These are phyloP conservation scores for Tricholoma bakamatsutake DNA, from an alignment of 768 basidiomycete genomes.

Conservation along the genomic window DNA sequence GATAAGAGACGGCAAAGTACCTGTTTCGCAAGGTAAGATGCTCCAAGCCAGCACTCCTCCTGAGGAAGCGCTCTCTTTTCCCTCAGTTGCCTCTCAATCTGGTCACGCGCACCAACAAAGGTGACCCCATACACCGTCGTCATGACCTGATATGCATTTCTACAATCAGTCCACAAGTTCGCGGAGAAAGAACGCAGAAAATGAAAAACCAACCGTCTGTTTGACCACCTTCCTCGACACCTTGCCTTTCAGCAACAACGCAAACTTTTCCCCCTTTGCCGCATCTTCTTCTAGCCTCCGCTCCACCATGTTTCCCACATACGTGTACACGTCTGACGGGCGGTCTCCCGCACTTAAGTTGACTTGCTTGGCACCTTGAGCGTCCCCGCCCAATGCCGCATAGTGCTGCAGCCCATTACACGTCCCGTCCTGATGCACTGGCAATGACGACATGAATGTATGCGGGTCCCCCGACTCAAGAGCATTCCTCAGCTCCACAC, in stretches of 20 bases:
- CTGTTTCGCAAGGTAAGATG: conserved; percentile 77
- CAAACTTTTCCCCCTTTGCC: conserved; percentile 44
- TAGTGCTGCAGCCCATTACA: conserved; percentile 99
- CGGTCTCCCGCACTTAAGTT: conserved; percentile 80
- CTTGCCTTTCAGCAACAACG: conserved; percentile 64
- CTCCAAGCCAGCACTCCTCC: conserved; percentile 68
- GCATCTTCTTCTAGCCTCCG: conserved; percentile 52
- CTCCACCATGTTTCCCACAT: conserved; percentile 85
- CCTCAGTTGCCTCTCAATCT: conserved; percentile 85
- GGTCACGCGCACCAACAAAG: conserved; percentile 88
- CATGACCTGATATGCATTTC: conserved; percentile 65
- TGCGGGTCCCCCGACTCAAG: conserved; percentile 65
- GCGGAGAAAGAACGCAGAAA: background rate
- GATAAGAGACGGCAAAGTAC: conserved; percentile 28
- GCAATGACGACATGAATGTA: conserved; percentile 61
- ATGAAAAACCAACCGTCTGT: conserved; percentile 67
- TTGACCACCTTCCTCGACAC: conserved; percentile 93
- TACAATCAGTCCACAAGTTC: background rate
- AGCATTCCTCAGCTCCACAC: conserved; percentile 82
- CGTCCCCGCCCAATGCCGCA: conserved; percentile 93
- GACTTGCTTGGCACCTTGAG: conserved; percentile 83
- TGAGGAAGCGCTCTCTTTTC: conserved; percentile 66
- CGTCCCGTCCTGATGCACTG: conserved; percentile 96
- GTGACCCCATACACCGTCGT: conserved; percentile 99
- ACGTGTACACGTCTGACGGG: conserved; percentile 94